phyloP scores from a whole-genome alignment of 2,329 filamentous ascomycete genomes.

The Verticillium tricorpus region DNA sequence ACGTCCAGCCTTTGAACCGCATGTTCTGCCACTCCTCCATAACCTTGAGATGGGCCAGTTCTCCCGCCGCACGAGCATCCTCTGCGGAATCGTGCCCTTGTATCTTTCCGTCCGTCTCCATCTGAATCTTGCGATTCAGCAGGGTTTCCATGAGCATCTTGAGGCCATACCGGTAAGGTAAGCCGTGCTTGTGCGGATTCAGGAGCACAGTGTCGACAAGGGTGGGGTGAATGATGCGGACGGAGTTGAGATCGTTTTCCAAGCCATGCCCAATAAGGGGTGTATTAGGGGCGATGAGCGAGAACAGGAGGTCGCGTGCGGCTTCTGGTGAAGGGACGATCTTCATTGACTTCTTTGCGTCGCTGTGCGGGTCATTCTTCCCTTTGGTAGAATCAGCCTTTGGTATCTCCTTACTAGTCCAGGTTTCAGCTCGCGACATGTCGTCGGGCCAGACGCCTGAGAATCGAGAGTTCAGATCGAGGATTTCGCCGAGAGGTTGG shows the following conservation, averaged over 20 bases:
- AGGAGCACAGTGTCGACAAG: constrained; percentile 83
- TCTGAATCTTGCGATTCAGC: constrained; percentile 75
- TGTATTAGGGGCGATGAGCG: constrained; percentile 68
- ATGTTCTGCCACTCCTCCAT: constrained; percentile 65
- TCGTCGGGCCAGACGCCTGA: constrained; percentile 82
- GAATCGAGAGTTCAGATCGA: constrained; percentile 89
- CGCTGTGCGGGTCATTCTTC: constrained; percentile 6
- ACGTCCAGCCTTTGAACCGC: constrained; percentile 62
- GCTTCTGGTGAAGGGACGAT: constrained; percentile 71
- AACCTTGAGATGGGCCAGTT: constrained; percentile 72
- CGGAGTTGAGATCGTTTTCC: constrained; percentile 89
- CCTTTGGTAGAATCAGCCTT: neutral
- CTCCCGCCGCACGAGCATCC: constrained; percentile 84
- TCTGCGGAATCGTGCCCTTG: constrained; percentile 87
- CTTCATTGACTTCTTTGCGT: constrained; percentile 43
- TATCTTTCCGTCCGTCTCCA: constrained; percentile 44
- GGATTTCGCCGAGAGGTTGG: constrained; percentile 72
- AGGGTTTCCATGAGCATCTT: constrained; percentile 66
- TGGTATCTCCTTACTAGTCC: constrained; percentile 16
- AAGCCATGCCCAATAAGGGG: constrained; percentile 89
- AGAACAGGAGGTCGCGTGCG: constrained; percentile 75
- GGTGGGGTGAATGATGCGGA: constrained; percentile 77
- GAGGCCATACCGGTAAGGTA: constrained; percentile 76
- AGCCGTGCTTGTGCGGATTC: constrained; percentile 70
- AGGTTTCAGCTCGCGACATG: constrained; percentile 63